A percentile compares a stretch with the other conserved stretches of the same genome.
phyloP scores from a whole-genome alignment of 768 basidiomycete species.

The Pulveroboletus sp. region DNA sequence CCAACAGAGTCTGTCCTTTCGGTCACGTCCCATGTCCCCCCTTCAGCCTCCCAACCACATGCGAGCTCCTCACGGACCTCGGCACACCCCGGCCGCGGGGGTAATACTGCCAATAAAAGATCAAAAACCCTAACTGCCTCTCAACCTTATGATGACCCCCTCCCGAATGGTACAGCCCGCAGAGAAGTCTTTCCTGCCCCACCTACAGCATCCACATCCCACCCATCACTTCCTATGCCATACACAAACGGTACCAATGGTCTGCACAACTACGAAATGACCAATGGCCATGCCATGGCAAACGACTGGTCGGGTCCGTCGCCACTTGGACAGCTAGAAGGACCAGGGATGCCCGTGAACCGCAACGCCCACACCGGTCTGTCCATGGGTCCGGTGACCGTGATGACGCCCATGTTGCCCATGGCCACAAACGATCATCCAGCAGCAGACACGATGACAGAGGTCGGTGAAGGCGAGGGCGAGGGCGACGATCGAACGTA shows the following conservation, averaged over 20 bases:
- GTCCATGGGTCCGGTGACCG: constrained; percentile 22
- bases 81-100: constrained; percentile 32
- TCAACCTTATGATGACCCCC: constrained; percentile 39
- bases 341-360: constrained; percentile 75
- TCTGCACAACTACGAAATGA: constrained; percentile 40
- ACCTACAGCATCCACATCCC: constrained; percentile 46
- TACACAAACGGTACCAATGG: constrained; percentile 36
- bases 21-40: constrained; percentile 60
- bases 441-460: constrained; percentile 40
- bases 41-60: constrained; percentile 31
- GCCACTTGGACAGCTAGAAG: constrained; percentile 60
- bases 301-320: constrained; percentile 50
- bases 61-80: constrained; percentile 26
- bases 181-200: constrained; percentile 48
- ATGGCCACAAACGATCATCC: constrained; percentile 32
- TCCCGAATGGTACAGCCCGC: constrained; percentile 39
- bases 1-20: constrained; percentile 75
- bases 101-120: constrained; percentile 41
- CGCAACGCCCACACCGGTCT: constrained; percentile 34
- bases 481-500: constrained; percentile 64
- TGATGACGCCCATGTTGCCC: constrained; percentile 24
- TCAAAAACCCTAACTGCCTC: constrained; percentile 36
- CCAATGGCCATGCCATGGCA: constrained; percentile 33
- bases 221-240: constrained; percentile 54
- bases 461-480: constrained; percentile 51